These are phyloP conservation scores for Aspergillus hortae DNA, from an alignment of 2,329 filamentous ascomycete genomes.

Conservation along the genomic window DNA sequence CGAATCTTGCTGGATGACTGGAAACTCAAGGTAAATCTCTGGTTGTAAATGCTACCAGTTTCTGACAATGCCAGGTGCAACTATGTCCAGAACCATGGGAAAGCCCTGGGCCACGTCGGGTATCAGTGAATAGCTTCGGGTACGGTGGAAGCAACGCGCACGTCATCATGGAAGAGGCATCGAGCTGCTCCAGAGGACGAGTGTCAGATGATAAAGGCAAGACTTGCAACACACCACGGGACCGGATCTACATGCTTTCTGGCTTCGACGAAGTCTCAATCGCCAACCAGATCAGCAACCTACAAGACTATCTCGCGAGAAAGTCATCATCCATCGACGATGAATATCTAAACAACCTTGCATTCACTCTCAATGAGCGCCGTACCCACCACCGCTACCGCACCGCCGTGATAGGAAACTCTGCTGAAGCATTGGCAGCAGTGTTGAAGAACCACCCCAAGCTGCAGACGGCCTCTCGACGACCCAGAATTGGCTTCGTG, in stretches of 20 bases:
- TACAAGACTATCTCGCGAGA: slow-evolving; percentile 11
- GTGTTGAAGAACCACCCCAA: slow-evolving; percentile 2
- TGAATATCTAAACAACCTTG: slow-evolving; percentile 16
- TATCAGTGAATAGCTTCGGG: slow-evolving; percentile 42
- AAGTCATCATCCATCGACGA: background rate
- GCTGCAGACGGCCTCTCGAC: slow-evolving; percentile 4
- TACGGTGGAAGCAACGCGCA: slow-evolving; percentile 48
- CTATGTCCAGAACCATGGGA: slow-evolving; percentile 17
- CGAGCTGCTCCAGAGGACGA: slow-evolving; percentile 1
- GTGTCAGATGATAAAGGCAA: too few relatives aligned
- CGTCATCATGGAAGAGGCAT: slow-evolving; percentile 34
- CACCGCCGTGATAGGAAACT: slow-evolving; percentile 8
- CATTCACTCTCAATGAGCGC: slow-evolving; percentile 20
- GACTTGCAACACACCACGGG: background rate
- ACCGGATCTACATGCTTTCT: slow-evolving; percentile 19
- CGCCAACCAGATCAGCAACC: slow-evolving; percentile 4
- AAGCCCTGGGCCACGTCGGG: slow-evolving; percentile 12
- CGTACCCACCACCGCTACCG: slow-evolving; percentile 18
- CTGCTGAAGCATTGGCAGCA: slow-evolving; percentile 2
- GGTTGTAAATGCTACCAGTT: background rate
- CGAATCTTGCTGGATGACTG: slow-evolving; percentile 33
- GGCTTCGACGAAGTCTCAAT: slow-evolving; percentile 20
- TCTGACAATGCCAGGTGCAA: slow-evolving; percentile 12
- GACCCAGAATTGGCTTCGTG: slow-evolving; percentile 17
- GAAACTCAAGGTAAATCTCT: slow-evolving; percentile 29